Evolutionary conservation across 148 eudicot genomes (phyloP).

Genomic region (Fagopyrum tataricum): DNA sequence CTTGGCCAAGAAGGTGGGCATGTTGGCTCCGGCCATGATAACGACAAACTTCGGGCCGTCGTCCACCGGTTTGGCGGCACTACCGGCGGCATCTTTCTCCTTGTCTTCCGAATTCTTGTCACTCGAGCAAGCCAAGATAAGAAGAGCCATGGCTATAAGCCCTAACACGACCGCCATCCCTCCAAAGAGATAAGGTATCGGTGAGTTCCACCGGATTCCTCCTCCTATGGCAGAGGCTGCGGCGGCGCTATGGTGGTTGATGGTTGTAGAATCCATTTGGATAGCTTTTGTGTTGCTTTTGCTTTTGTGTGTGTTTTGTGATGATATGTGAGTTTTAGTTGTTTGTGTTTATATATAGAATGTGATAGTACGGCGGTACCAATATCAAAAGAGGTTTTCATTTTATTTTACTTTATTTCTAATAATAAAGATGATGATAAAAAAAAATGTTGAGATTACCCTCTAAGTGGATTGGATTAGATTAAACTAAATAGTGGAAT

Average conservation of each 20-base stretch:
- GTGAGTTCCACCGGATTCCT: constrained; percentile 12
- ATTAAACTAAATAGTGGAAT: not conserved
- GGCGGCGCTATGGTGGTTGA: not conserved
- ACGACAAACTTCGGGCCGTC: constrained; percentile 22
- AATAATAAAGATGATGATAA: not conserved
- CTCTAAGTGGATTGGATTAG: not conserved
- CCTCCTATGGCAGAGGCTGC: not conserved
- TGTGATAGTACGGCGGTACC: not conserved
- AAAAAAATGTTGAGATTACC: not conserved
- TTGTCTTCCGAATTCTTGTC: constrained; percentile 11
- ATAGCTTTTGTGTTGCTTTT: not conserved
- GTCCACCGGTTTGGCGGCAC: not conserved
- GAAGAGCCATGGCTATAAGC: constrained; percentile 21
- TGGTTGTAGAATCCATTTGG: not conserved
- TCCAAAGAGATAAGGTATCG: constrained; percentile 25
- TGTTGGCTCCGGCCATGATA: constrained; percentile 34
- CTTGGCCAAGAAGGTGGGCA: constrained; percentile 34
- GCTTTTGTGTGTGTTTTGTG: not conserved
- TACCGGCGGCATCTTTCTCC: not conserved
- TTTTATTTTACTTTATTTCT: not conserved
- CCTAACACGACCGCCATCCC: constrained; percentile 21
- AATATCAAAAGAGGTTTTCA: not conserved
- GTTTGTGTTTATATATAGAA: not conserved
- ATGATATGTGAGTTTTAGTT: not conserved
- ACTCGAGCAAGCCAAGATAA: constrained; percentile 24